Conservation (phyloP, 2,329 filamentous ascomycete genomes). For the Talaromyces sp. region DNA sequence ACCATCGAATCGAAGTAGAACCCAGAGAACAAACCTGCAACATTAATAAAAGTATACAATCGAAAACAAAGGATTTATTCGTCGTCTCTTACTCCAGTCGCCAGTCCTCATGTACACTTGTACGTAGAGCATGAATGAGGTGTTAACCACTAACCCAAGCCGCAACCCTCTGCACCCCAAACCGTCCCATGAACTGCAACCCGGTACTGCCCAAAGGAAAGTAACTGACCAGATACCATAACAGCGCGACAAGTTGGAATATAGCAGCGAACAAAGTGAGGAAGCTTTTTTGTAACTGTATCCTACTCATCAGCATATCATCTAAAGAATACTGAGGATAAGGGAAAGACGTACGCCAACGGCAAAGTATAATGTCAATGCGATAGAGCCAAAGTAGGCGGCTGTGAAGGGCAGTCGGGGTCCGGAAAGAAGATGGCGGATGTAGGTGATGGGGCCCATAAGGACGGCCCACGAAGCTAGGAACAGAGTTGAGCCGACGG, state of each 20-base stretch:
- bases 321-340: neutral
- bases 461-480: slow-evolving; percentile 88
- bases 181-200: slow-evolving; percentile 77
- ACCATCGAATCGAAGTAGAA: neutral
- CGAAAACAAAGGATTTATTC: neutral
- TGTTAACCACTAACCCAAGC: slow-evolving; percentile 78
- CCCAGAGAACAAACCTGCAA: neutral
- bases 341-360: slow-evolving; percentile 66
- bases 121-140: neutral
- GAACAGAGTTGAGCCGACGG: slow-evolving; percentile 86
- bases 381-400: slow-evolving; percentile 91
- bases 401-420: slow-evolving; percentile 87
- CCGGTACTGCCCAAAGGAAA: slow-evolving; percentile 95
- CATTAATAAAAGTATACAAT: neutral
- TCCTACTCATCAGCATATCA: neutral
- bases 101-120: neutral
- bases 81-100: neutral
- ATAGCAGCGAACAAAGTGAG: slow-evolving; percentile 82
- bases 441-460: slow-evolving; percentile 84
- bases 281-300: slow-evolving; percentile 74
- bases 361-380: slow-evolving; percentile 84
- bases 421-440: slow-evolving; percentile 78
- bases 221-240: slow-evolving; percentile 96
- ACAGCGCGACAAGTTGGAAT: slow-evolving; percentile 74
- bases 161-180: slow-evolving; percentile 78